Evolutionary conservation across 495 filamentous ascomycete genomes (phyloP), one percentile per base, ranked within the genome.

Genomic region (Podospora pseudoanserina): DNA sequence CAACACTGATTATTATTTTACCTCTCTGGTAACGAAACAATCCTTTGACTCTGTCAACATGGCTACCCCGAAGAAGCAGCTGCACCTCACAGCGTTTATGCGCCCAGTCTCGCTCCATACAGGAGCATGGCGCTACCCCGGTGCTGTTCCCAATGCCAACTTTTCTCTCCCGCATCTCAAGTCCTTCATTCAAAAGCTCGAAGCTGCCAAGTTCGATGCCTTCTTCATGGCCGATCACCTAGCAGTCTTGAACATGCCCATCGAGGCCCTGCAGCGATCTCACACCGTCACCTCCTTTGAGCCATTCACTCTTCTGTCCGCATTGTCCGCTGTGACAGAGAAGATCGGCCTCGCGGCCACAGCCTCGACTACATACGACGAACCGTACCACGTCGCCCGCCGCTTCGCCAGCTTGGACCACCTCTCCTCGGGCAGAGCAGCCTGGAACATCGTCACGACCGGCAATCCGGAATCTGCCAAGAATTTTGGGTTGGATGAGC

Each of bases 401-500:
- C 80, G 84, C 18, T 86, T 87, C 59, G 86, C 86, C 1, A 86
- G 85, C 0, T 75, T 90, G 18, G 87, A 89, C 70, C 87, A 90
- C 68, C 72, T 88, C 18, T 88, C 84, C 11, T 78, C 80, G 30
- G 88, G 86, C 3, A 81, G 87, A 19, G 77, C 87, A 11, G 87
- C 81, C 0, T 89, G 88, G 88, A 90, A 89, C 70, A 87, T 90
- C 26, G 87, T 90, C 32, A 88, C 87, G 1, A 85, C 81, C 0
- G 87, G 81, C 57, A 85, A 84, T 71, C 85, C 86, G 53, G 79
- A 84, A 5, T 81, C 85, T 6, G 81, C 84, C 64, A 83, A 83
- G 68, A 84, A 84, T 26, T 84, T 88, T 66, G 86, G 86, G 6
- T 65, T 82, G 20, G 83, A 86, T 20, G 79, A 75, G 55, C 83